phyloP scores from a whole-genome alignment of 129 eudicot species.

The Flaveria robusta region DNA sequence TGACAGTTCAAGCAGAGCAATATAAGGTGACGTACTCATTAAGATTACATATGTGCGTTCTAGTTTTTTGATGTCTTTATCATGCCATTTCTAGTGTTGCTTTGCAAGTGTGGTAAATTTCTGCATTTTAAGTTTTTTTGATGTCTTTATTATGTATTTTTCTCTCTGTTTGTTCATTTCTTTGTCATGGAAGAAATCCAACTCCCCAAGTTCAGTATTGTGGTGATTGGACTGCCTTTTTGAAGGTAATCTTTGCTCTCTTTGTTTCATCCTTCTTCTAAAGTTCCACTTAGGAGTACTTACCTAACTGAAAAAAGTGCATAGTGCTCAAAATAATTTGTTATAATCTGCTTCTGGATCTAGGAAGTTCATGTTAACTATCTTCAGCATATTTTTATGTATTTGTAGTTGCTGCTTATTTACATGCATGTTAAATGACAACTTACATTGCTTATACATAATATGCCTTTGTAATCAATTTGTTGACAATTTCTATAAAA shows the following conservation, averaged over 20 bases:
- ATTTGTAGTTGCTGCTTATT: constrained; percentile 19
- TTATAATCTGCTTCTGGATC: not conserved
- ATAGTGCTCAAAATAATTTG: no score
- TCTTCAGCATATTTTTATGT: constrained; percentile 7
- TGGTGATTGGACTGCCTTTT: constrained; percentile 84
- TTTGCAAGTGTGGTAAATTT: not conserved
- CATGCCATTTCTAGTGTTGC: not conserved
- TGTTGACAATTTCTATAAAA: not conserved
- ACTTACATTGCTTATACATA: constrained; percentile 18
- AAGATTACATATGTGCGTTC: constrained; percentile 4
- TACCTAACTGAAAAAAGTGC: not conserved
- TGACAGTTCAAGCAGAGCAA: constrained; percentile 65
- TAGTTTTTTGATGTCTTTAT: not conserved
- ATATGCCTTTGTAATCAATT: constrained; percentile 3
- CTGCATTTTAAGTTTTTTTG: not conserved
- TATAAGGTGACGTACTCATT: constrained; percentile 51
- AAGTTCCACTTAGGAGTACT: not conserved
- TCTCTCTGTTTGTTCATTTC: not conserved
- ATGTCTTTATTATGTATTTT: constrained; percentile 6
- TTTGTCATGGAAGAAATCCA: constrained; percentile 64
- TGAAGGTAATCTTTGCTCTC: no score
- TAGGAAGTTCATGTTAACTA: not conserved
- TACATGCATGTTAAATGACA: constrained; percentile 19
- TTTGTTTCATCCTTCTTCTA: constrained; percentile 20
- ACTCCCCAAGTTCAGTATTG: constrained; percentile 77